These are phyloP conservation scores for Lantana camara DNA, from an alignment of 257 asterid species.

Conservation along the genomic window DNA sequence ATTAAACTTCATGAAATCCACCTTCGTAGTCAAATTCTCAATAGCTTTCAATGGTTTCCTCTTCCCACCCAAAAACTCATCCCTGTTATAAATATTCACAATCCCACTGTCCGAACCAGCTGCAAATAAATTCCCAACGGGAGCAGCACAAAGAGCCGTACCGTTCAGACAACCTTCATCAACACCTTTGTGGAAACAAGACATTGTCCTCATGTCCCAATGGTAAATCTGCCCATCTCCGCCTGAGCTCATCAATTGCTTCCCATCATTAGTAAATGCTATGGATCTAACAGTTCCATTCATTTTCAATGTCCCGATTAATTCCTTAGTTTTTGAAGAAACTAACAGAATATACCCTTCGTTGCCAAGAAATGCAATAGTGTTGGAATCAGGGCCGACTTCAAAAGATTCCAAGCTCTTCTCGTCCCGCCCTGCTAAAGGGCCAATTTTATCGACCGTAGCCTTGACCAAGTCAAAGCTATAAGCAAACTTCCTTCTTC, in stretches of 20 bases:
- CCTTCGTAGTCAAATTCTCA: constrained; percentile 74
- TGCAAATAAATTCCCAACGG: constrained; percentile 76
- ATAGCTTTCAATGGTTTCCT: constrained; percentile 75
- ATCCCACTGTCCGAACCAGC: constrained; percentile 92
- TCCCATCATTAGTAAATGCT: constrained; percentile 78
- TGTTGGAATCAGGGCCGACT: constrained; percentile 87
- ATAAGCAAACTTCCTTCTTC: constrained; percentile 89
- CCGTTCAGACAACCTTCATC: constrained; percentile 94
- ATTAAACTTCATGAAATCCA: constrained; percentile 81
- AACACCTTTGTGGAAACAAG: constrained; percentile 77
- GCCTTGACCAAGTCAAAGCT: constrained; percentile 80
- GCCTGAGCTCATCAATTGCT: constrained; percentile 68
- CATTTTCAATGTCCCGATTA: constrained; percentile 90
- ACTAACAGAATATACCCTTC: constrained; percentile 86
- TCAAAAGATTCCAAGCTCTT: constrained; percentile 91
- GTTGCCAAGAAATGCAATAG: constrained; percentile 85
- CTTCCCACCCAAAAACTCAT: constrained; percentile 77
- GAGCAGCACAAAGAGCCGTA: constrained; percentile 68
- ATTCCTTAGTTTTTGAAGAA: constrained; percentile 76
- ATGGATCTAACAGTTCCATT: constrained; percentile 80
- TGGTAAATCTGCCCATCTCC: constrained; percentile 90
- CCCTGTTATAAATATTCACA: constrained; percentile 72
- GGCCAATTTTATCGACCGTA: constrained; percentile 70
- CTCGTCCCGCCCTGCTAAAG: constrained; percentile 89
- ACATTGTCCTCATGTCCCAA: constrained; percentile 83